phyloP scores from a whole-genome alignment of 2,329 filamentous ascomycete genomes.

The Trichoderma koningii region DNA sequence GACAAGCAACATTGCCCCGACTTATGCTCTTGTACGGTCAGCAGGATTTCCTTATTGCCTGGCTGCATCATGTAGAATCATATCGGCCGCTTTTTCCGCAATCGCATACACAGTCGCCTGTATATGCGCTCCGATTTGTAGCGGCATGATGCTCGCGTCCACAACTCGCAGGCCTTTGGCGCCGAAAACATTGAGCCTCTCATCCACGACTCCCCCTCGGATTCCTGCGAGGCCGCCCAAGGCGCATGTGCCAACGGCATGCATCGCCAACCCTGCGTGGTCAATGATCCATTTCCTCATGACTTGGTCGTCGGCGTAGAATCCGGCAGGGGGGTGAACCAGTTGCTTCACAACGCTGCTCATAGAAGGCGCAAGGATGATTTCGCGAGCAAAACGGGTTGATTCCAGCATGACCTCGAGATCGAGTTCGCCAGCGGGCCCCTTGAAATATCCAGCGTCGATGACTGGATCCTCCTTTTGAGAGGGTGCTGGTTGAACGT shows the following conservation, averaged over 20 bases:
- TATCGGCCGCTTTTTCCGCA: slow-evolving; percentile 38
- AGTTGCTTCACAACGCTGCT: slow-evolving; percentile 40
- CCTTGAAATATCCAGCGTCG: slow-evolving; percentile 47
- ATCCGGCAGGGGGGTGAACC: slow-evolving; percentile 32
- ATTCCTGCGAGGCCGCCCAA: slow-evolving; percentile 39
- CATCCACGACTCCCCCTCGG: slow-evolving; percentile 37
- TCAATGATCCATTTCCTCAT: slow-evolving; percentile 36
- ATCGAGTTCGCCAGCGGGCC: slow-evolving; percentile 45
- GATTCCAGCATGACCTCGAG: slow-evolving; percentile 47
- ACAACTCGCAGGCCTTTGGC: slow-evolving; percentile 32
- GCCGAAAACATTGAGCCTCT: slow-evolving; percentile 34
- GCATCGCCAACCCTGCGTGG: slow-evolving; percentile 41
- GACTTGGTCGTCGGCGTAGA: slow-evolving; percentile 27
- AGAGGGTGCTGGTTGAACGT: slow-evolving; percentile 39
- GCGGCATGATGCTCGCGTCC: slow-evolving; percentile 36
- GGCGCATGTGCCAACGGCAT: slow-evolving; percentile 45
- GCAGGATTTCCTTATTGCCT: background rate
- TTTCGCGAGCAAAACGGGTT: slow-evolving; percentile 44
- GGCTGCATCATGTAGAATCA: slow-evolving; percentile 36
- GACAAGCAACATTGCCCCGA: background rate
- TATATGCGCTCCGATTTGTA: slow-evolving; percentile 35
- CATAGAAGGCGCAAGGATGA: slow-evolving; percentile 43
- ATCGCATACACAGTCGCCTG: slow-evolving; percentile 39
- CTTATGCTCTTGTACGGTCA: background rate
- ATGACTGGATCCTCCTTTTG: slow-evolving; percentile 42